Evolutionary conservation across 1,284 basidiomycete genomes (phyloP), one percentile per base, ranked within the genome.

Genomic region (Vanrija sp.): DNA sequence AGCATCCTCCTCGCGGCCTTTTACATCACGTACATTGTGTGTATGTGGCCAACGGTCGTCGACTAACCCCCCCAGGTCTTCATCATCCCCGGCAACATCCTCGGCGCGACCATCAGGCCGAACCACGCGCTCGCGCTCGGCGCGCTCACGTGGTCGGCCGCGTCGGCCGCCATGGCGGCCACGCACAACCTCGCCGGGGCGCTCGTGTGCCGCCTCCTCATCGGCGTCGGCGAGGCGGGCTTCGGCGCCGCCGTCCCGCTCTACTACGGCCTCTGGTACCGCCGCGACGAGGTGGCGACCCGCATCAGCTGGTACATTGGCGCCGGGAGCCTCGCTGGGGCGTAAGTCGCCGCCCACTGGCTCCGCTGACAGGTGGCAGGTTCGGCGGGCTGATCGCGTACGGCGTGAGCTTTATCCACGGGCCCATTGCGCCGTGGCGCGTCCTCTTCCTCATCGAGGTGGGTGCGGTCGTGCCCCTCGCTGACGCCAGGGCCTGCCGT

Each of bases 231-330:
- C 14, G 68, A 69, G 49, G 60, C 69, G 0, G 51, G 58, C 27
- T 73, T 73, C 27, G 68, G 69, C 4, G 63, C 64, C 38, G 59
- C 66, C 0, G 63, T 72, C 19, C 63, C 63, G 0, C 52, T 69
- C 7, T 57, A 62, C 50, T 62, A 60, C 35, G 54, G 57, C 4
- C 54, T 58, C 31, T 75, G 66, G 67, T 77, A 76, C 64, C 66
- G 54, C 10, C 65, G 66, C 36, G 51, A 60, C 9, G 76, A 77
- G 56, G 54, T 76, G 15, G 65, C 69, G 3, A 65, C 64, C 38
- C 64, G 75, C 2, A 56, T 73, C 45, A 63, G 64, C 5, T 39
- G 72, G 1, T 76, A 71, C 65, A 71, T 75, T 43, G 62, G 63
- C 3, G 74, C 72, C 2, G 71, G 70, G 10, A 55, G 60, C 2